These are phyloP conservation scores for Coemansia sp. DNA, from an alignment of 371 early-diverging fungal genomes.

Conservation along the genomic window DNA sequence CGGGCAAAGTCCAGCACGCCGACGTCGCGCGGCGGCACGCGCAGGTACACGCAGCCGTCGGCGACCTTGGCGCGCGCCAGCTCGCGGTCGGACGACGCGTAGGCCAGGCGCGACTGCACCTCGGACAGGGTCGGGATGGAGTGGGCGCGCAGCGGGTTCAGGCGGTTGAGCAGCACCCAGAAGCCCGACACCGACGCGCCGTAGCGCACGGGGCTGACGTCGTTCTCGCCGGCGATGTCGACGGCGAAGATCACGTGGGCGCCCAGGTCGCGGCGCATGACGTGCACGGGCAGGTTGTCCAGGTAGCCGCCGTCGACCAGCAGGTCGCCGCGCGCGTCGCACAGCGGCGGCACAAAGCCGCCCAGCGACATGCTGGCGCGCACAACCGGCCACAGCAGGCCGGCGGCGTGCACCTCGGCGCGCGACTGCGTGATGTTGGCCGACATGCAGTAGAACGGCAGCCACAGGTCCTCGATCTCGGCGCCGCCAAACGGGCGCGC, in stretches of 20 bases:
- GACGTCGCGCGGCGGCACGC: slow-evolving; percentile 86
- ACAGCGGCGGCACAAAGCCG: slow-evolving; percentile 93
- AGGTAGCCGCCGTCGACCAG: slow-evolving; percentile 99
- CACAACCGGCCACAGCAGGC: slow-evolving; percentile 97
- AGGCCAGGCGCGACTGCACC: slow-evolving; percentile 96
- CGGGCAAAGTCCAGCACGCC: slow-evolving; percentile 94
- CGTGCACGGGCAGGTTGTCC: slow-evolving; percentile 97
- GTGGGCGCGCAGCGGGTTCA: slow-evolving; percentile 71
- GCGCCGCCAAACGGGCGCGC: slow-evolving; percentile 93
- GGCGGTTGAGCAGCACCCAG: slow-evolving; percentile 83
- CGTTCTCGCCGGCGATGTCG: slow-evolving; percentile 91
- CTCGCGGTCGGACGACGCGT: slow-evolving; percentile 90
- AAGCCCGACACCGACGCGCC: slow-evolving; percentile 96
- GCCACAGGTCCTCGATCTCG: slow-evolving; percentile 98
- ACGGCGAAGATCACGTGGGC: slow-evolving; percentile 96
- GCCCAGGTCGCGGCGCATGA: slow-evolving; percentile 85
- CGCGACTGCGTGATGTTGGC: slow-evolving; percentile 96
- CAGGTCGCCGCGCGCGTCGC: slow-evolving; percentile 89
- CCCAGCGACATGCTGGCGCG: slow-evolving; percentile 99
- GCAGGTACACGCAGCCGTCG: slow-evolving; percentile 84
- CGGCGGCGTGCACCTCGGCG: slow-evolving; percentile 89
- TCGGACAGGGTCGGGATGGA: slow-evolving; percentile 94
- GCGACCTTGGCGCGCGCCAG: slow-evolving; percentile 87
- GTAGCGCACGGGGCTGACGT: slow-evolving; percentile 86
- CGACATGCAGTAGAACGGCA: slow-evolving; percentile 95